These are phyloP conservation scores for Trametes cinnabarina DNA, from an alignment of 768 basidiomycete genomes.

Conservation along the genomic window DNA sequence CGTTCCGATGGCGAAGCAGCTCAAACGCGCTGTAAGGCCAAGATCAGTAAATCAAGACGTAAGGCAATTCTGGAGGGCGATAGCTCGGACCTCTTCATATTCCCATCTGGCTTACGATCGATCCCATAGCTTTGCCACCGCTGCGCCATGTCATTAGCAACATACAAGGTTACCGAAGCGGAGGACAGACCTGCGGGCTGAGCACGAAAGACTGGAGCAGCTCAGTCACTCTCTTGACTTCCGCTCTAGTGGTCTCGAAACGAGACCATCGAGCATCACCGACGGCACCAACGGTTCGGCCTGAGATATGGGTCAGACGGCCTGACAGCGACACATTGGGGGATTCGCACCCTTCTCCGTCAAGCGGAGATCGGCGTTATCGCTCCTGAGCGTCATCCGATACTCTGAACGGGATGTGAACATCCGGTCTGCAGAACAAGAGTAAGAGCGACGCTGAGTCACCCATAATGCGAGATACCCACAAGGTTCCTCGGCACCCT, in stretches of 20 bases:
- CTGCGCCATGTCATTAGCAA: conserved; percentile 21
- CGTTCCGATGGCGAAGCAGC: conserved; percentile 57
- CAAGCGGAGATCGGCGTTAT: conserved; percentile 84
- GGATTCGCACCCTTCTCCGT: conserved; percentile 61
- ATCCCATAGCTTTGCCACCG: conserved; percentile 45
- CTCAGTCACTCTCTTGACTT: conserved; percentile 34
- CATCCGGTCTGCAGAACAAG: conserved; percentile 68
- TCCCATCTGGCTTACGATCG: conserved; percentile 41
- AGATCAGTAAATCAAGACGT: not conserved
- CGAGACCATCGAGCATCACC: conserved; percentile 43
- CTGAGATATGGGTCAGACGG: conserved; percentile 30
- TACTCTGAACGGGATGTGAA: conserved; percentile 92
- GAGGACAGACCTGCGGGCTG: conserved; percentile 41
- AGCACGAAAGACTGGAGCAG: conserved; percentile 34
- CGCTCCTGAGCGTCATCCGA: conserved; percentile 81
- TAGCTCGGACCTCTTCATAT: conserved; percentile 38
- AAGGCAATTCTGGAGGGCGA: too few relatives aligned
- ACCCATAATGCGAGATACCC: too few relatives aligned
- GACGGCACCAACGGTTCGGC: conserved; percentile 42
- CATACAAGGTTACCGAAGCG: too few relatives aligned
- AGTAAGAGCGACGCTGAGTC: too few relatives aligned
- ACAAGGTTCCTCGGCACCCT: conserved; percentile 93
- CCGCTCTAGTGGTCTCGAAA: conserved; percentile 34
- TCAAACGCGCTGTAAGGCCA: conserved; percentile 62
- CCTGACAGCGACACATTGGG: too few relatives aligned